Evolutionary conservation across 2,329 filamentous ascomycete species (phyloP).

Genomic region (Colletotrichum kahawae): DNA sequence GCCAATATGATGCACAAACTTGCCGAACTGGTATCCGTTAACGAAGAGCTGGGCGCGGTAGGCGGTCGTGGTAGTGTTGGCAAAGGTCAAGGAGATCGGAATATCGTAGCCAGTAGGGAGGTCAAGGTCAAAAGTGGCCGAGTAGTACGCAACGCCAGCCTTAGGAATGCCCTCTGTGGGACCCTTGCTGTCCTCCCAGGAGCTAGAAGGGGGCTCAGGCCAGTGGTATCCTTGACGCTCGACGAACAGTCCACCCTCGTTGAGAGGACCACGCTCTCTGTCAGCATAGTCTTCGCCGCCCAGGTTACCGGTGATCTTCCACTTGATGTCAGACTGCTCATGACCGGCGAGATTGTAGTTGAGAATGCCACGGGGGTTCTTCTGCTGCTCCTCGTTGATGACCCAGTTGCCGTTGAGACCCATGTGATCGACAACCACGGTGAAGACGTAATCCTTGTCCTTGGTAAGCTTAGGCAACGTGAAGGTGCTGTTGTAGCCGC

Average conservation of each 20-base stretch:
- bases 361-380: slow-evolving; percentile 62
- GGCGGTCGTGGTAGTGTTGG: slow-evolving; percentile 37
- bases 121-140: slow-evolving; percentile 56
- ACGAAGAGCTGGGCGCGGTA: slow-evolving; percentile 69
- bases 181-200: slow-evolving; percentile 43
- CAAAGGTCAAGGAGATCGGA: slow-evolving; percentile 60
- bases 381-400: slow-evolving; percentile 61
- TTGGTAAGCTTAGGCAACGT: slow-evolving; percentile 54
- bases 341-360: slow-evolving; percentile 57
- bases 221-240: slow-evolving; percentile 64
- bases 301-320: slow-evolving; percentile 69
- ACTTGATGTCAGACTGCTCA: slow-evolving; percentile 51
- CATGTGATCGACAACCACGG: slow-evolving; percentile 72
- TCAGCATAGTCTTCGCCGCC: slow-evolving; percentile 63
- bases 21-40: slow-evolving; percentile 72
- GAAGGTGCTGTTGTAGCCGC: slow-evolving; percentile 58
- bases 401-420: slow-evolving; percentile 68
- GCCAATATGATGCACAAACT: slow-evolving; percentile 65
- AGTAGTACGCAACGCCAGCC: slow-evolving; percentile 62
- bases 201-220: slow-evolving; percentile 48
- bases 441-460: slow-evolving; percentile 63
- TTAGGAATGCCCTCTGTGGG: slow-evolving; percentile 40
- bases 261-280: slow-evolving; percentile 61
- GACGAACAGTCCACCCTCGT: slow-evolving; percentile 62
- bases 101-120: slow-evolving; percentile 60